phyloP scores from a whole-genome alignment of 1,139 yeast species.

The Hansenula sp. region DNA sequence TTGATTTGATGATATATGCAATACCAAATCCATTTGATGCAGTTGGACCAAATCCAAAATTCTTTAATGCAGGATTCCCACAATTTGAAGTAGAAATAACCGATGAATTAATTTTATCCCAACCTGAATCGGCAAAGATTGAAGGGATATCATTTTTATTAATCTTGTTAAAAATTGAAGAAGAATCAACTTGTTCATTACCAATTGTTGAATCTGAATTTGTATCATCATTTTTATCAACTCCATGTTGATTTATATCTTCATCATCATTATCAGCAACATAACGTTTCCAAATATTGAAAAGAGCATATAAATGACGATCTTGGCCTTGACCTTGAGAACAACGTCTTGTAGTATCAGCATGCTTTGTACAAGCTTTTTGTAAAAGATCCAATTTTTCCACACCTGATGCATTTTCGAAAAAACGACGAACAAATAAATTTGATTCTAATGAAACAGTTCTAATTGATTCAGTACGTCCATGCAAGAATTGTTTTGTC shows the following conservation, averaged over 20 bases:
- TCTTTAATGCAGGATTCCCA: conserved; percentile 83
- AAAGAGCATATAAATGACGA: conserved; percentile 82
- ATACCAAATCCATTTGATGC: conserved; percentile 88
- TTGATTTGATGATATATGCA: conserved; percentile 85
- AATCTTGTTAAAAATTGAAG: conserved; percentile 5
- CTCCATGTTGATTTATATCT: conserved; percentile 7
- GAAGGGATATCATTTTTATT: conserved; percentile 42
- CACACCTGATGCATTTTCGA: conserved; percentile 58
- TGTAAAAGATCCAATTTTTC: conserved; percentile 61
- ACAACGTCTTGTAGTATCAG: conserved; percentile 63
- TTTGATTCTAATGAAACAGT: conserved; percentile 80
- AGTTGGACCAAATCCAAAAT: conserved; percentile 93
- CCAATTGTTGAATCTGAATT: conserved; percentile 30
- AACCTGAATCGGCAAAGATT: conserved; percentile 76
- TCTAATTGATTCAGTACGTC: conserved; percentile 89
- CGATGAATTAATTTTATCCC: conserved; percentile 67
- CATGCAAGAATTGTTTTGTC: conserved; percentile 85
- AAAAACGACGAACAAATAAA: conserved; percentile 78
- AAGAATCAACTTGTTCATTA: conserved; percentile 12
- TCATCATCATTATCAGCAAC: conserved; percentile 38
- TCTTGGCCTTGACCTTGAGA: conserved; percentile 84
- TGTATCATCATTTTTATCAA: conserved; percentile 19
- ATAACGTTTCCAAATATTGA: conserved; percentile 84
- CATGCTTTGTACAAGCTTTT: conserved; percentile 69
- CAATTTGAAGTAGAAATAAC: conserved; percentile 63